Conservation (phyloP, 331 rosid species). For the Rosa hybrid region DNA sequence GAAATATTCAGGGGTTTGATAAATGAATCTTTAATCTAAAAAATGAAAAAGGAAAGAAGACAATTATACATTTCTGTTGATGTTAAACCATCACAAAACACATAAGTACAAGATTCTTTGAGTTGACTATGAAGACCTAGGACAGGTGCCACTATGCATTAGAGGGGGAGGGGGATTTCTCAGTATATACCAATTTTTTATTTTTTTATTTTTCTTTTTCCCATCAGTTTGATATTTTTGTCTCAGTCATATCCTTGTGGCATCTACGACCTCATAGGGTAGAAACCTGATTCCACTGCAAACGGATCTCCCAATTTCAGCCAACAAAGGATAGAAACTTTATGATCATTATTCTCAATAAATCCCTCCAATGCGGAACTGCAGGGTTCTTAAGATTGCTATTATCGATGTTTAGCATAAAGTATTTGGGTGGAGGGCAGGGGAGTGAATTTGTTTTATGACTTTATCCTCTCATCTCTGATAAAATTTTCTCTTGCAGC, state of each 20-base stretch:
- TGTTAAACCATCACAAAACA: not conserved
- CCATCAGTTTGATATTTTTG: not conserved
- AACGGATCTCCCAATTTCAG: not conserved
- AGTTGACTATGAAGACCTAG: not conserved
- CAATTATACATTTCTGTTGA: not conserved
- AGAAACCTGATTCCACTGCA: not conserved
- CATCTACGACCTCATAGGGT: not conserved
- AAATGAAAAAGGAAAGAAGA: not conserved
- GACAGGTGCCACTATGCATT: not conserved
- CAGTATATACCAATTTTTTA: not conserved
- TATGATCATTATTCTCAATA: not conserved
- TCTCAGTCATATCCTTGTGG: not conserved
- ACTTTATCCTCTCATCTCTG: not conserved
- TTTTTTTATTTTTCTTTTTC: not conserved
- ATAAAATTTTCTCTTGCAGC: conserved; percentile 53
- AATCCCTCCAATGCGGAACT: conserved; percentile 8
- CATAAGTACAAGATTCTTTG: not conserved
- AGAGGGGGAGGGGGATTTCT: not conserved
- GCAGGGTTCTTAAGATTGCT: not conserved
- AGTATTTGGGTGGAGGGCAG: conserved; percentile 13
- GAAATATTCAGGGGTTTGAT: not conserved
- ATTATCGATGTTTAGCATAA: not conserved
- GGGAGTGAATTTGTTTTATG: not conserved
- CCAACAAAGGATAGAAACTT: not conserved
- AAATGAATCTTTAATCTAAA: not conserved